Evolutionary conservation across 495 filamentous ascomycete species (phyloP).

Genomic region (Immersiella caudata): DNA sequence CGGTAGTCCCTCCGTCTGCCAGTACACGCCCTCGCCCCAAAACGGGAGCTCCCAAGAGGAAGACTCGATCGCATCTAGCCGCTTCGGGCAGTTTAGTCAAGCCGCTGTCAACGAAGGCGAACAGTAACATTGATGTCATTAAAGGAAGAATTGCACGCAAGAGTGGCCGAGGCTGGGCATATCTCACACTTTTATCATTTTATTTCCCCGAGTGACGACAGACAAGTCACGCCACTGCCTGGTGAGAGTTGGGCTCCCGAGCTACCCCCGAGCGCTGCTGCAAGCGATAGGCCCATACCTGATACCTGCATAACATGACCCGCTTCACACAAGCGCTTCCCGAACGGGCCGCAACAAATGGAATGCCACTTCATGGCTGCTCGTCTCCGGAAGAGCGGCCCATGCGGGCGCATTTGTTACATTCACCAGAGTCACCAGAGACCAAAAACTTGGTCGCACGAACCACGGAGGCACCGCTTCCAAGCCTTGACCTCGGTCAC

Average conservation of each 20-base stretch:
- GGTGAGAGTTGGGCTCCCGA: constrained; percentile 8
- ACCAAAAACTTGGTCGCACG: constrained; percentile 9
- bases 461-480: neutral
- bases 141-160: neutral
- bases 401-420: constrained; percentile 20
- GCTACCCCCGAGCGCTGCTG: constrained; percentile 22
- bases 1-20: neutral
- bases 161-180: constrained; percentile 3
- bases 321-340: constrained; percentile 6
- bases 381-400: constrained; percentile 36
- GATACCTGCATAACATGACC: constrained; percentile 11
- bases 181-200: constrained; percentile 8
- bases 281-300: constrained; percentile 1
- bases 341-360: constrained; percentile 22
- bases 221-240: constrained; percentile 5
- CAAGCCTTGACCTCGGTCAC: constrained; percentile 1
- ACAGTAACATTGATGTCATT: neutral
- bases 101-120: neutral
- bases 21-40: too few relatives aligned
- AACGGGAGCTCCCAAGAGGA: neutral
- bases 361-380: constrained; percentile 25
- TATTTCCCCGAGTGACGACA: constrained; percentile 7
- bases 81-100: neutral
- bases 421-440: neutral
- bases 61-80: neutral